Conservation (phyloP, 768 basidiomycete genomes). For the Trametes punicea region DNA sequence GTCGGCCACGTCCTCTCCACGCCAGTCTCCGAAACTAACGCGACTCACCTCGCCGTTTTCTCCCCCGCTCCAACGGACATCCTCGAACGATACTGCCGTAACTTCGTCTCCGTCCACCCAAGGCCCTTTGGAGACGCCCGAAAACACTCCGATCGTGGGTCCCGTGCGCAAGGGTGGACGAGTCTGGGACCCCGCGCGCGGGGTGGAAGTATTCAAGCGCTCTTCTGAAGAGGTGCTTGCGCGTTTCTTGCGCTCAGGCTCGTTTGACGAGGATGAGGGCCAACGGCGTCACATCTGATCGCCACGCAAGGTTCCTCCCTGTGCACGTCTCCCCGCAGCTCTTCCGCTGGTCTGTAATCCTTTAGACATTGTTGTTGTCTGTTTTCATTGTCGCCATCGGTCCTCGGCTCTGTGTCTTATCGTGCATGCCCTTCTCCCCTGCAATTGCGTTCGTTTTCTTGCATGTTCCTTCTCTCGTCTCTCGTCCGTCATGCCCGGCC, state of each 20-base stretch:
- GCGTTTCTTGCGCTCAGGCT: conserved; percentile 76
- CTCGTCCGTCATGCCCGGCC: not conserved
- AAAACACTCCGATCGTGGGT: conserved; percentile 28
- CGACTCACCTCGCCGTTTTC: conserved; percentile 23
- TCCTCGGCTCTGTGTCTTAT: not conserved
- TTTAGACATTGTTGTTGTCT: conserved; percentile 11
- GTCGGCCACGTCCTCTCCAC: conserved; percentile 18
- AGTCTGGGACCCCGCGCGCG: conserved; percentile 84
- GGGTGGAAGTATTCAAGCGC: conserved; percentile 81
- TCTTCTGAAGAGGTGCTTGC: conserved; percentile 86
- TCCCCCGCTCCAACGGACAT: conserved; percentile 31
- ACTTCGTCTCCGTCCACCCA: conserved; percentile 53
- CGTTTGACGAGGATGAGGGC: conserved; percentile 55
- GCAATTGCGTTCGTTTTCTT: not conserved
- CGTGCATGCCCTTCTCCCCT: not conserved
- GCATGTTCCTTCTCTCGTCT: not conserved
- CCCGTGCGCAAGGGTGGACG: conserved; percentile 44
- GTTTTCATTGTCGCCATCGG: conserved; percentile 15
- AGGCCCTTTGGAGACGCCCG: conserved; percentile 43
- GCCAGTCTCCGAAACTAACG: conserved; percentile 23
- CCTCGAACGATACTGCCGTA: conserved; percentile 45
- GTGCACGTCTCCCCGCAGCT: not conserved
- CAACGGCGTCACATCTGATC: conserved; percentile 18
- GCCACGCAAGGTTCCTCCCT: not conserved
- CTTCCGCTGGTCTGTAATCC: not conserved